A percentile compares a stretch with the other conserved stretches of the same genome.
These are phyloP conservation scores for Colletotrichum eremochloae DNA, from an alignment of 2,329 filamentous ascomycete species.

Conservation along the genomic window DNA sequence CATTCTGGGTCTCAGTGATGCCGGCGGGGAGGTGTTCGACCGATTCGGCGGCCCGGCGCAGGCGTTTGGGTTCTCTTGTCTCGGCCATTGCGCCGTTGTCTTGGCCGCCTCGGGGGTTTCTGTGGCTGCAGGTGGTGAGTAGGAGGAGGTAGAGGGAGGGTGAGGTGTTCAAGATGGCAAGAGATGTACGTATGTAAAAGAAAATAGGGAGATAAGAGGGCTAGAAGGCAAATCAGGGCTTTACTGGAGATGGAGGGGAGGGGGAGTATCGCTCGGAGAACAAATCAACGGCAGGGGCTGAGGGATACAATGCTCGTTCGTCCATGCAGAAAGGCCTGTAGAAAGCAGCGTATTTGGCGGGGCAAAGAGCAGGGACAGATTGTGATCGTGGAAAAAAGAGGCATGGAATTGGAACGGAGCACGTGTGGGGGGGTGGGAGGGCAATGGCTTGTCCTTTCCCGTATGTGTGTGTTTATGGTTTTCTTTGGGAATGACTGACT, in stretches of 20 bases:
- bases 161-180: not conserved
- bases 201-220: not conserved
- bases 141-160: not conserved
- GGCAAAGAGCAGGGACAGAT: conserved; percentile 20
- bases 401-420: conserved; percentile 13
- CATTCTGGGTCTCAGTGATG: conserved; percentile 50
- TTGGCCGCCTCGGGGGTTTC: not conserved
- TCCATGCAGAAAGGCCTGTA: not conserved
- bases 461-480: not conserved
- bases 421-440: not conserved
- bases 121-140: conserved; percentile 9
- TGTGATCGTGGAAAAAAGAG: conserved; percentile 15
- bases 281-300: conserved; percentile 16
- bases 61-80: conserved; percentile 35
- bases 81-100: conserved; percentile 32
- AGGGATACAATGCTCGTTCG: not conserved
- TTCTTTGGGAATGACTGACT: conserved; percentile 12
- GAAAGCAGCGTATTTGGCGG: conserved; percentile 17
- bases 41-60: conserved; percentile 31
- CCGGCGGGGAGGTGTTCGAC: conserved; percentile 48
- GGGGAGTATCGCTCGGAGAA: conserved; percentile 23
- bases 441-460: not conserved
- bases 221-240: conserved; percentile 2
- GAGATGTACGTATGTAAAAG: not conserved
- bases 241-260: conserved; percentile 9